Evolutionary conservation across 75 land plant species (phyloP).

Genomic region (Pinus albicaulis): DNA sequence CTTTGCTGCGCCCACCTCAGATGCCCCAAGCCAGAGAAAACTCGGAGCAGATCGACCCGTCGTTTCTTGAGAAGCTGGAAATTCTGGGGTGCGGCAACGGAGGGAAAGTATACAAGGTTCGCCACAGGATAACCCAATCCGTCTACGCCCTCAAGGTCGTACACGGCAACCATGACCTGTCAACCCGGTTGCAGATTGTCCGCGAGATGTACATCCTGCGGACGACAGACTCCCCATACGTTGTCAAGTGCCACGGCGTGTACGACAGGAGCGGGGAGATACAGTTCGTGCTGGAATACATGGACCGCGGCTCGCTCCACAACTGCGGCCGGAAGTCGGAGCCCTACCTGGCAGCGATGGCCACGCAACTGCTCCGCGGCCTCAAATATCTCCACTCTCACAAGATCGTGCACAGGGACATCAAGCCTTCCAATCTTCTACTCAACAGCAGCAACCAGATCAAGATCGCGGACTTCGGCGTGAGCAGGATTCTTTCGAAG

Average conservation of each 20-base stretch:
- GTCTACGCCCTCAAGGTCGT: slow-evolving; percentile 67
- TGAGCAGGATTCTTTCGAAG: slow-evolving; percentile 50
- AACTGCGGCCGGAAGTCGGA: slow-evolving; percentile 12
- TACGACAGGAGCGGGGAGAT: slow-evolving; percentile 34
- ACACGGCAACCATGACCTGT: slow-evolving; percentile 25
- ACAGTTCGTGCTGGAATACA: slow-evolving; percentile 45
- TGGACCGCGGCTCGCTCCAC: slow-evolving; percentile 48
- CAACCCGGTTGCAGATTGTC: slow-evolving; percentile 32
- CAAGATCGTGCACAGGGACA: slow-evolving; percentile 89
- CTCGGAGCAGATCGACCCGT: slow-evolving; percentile 20
- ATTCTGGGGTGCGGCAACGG: slow-evolving; percentile 69
- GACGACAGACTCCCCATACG: slow-evolving; percentile 31
- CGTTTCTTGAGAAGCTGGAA: slow-evolving; percentile 28
- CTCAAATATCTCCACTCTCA: slow-evolving; percentile 52
- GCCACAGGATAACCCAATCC: slow-evolving; percentile 31
- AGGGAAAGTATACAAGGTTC: slow-evolving; percentile 74
- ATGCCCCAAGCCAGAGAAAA: not conserved
- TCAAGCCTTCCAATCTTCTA: slow-evolving; percentile 85
- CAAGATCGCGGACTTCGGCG: slow-evolving; percentile 86
- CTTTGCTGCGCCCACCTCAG: slow-evolving; percentile 8
- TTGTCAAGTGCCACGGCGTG: slow-evolving; percentile 57
- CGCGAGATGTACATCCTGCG: slow-evolving; percentile 58
- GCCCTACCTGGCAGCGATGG: slow-evolving; percentile 22
- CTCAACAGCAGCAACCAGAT: slow-evolving; percentile 46
- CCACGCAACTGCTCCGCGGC: slow-evolving; percentile 44